Conservation (phyloP, 2,329 filamentous ascomycete genomes). For the Biscogniauxia sp. region DNA sequence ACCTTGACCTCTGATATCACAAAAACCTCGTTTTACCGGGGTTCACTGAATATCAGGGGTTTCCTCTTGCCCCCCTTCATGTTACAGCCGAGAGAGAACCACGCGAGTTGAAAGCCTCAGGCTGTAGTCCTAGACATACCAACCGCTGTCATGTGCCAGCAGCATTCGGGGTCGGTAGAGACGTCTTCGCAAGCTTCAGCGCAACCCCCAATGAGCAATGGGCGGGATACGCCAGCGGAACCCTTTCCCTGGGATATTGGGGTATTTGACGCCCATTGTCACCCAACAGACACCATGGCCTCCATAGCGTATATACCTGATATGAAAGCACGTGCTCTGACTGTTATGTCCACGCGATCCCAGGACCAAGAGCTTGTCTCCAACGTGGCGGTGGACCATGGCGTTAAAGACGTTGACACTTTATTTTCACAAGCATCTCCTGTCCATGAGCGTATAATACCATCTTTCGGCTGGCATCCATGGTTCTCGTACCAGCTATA, state of each 20-base stretch:
- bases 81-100: not conserved
- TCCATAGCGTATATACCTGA: slow-evolving; percentile 54
- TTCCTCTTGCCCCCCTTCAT: not conserved
- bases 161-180: slow-evolving; percentile 19
- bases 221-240: slow-evolving; percentile 13
- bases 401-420: slow-evolving; percentile 37
- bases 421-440: slow-evolving; percentile 15
- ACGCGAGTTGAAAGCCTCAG: not conserved
- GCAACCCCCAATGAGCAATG: slow-evolving; percentile 8
- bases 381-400: slow-evolving; percentile 54
- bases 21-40: not conserved
- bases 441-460: slow-evolving; percentile 49
- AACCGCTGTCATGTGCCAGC: slow-evolving; percentile 25
- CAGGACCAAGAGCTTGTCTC: slow-evolving; percentile 75
- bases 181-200: slow-evolving; percentile 4
- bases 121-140: not conserved
- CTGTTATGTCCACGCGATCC: slow-evolving; percentile 73
- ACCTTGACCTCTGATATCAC: not conserved
- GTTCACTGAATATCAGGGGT: not conserved
- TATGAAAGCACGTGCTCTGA: slow-evolving; percentile 67
- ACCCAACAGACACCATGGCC: slow-evolving; percentile 75
- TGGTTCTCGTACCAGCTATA: slow-evolving; percentile 82
- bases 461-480: slow-evolving; percentile 84
- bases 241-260: slow-evolving; percentile 68
- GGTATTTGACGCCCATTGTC: slow-evolving; percentile 78